Percentiles rank a stretch among this genome's conserved stretches.
These are phyloP conservation scores for Penicillium nordicum DNA, from an alignment of 2,329 filamentous ascomycete genomes.

Conservation along the genomic window DNA sequence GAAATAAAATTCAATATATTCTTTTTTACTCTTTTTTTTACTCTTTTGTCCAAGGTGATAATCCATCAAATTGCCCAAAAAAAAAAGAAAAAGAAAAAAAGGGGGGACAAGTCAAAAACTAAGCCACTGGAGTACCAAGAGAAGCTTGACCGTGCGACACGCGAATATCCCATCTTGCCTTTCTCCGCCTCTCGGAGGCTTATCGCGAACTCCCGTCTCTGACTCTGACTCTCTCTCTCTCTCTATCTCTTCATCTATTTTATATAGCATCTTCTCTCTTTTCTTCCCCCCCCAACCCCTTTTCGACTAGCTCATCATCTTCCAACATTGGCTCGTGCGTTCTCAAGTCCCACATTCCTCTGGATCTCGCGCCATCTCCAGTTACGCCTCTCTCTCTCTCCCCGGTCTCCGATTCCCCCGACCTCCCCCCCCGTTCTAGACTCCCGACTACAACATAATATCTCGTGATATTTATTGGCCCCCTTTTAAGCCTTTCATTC, in stretches of 20 bases:
- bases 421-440: background rate
- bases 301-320: constrained; percentile 46
- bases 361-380: constrained; percentile 2
- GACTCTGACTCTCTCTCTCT: constrained; percentile 6
- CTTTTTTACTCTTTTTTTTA: too few relatives aligned
- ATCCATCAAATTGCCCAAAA: constrained; percentile 16
- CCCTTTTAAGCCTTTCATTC: background rate
- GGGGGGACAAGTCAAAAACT: background rate
- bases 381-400: background rate
- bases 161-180: constrained; percentile 22
- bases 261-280: constrained; percentile 15
- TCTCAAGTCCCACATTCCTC: constrained; percentile 18
- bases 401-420: background rate
- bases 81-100: background rate
- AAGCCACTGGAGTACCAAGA: constrained; percentile 25
- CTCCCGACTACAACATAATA: constrained; percentile 8
- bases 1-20: background rate
- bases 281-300: background rate
- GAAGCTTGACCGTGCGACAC: constrained; percentile 34
- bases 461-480: background rate
- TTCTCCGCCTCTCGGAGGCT: constrained; percentile 25
- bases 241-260: constrained; percentile 31
- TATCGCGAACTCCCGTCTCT: constrained; percentile 23
- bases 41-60: background rate
- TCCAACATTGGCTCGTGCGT: constrained; percentile 29